A percentile compares a stretch with the other conserved stretches of the same genome.
phyloP scores from a whole-genome alignment of 805 yeast species.

The Saturnispora silvae region DNA sequence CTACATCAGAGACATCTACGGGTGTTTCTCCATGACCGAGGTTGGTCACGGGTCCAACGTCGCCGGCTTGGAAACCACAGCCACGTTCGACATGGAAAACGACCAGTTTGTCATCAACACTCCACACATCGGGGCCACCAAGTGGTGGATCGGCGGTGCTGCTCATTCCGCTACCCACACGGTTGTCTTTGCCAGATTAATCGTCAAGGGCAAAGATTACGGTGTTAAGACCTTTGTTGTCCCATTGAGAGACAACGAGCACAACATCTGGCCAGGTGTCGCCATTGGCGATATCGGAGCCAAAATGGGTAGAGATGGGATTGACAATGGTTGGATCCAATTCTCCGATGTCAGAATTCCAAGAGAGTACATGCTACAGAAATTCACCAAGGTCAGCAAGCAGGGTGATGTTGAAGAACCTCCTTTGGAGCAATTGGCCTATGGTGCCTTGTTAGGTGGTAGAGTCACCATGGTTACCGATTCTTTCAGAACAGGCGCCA shows the following conservation, averaged over 20 bases:
- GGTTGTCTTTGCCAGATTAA: conserved; percentile 73
- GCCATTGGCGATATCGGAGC: conserved; percentile 86
- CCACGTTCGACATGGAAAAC: conserved; percentile 54
- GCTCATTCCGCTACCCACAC: conserved; percentile 89
- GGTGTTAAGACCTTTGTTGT: conserved; percentile 92
- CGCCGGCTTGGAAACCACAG: conserved; percentile 88
- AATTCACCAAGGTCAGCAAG: conserved; percentile 59
- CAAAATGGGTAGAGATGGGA: conserved; percentile 93
- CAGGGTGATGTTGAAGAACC: conserved; percentile 67
- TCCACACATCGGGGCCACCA: conserved; percentile 86
- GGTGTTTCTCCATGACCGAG: conserved; percentile 92
- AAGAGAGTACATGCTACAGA: conserved; percentile 69
- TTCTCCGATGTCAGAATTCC: conserved; percentile 79
- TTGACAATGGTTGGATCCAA: conserved; percentile 96
- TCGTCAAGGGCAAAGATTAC: conserved; percentile 73
- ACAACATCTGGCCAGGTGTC: conserved; percentile 68
- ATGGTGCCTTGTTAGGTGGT: conserved; percentile 80
- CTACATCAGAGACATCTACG: conserved; percentile 53
- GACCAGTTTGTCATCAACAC: conserved; percentile 73
- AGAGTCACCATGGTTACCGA: conserved; percentile 86
- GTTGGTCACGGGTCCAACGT: conserved; percentile 91
- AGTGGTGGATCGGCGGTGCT: conserved; percentile 99
- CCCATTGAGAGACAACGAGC: conserved; percentile 70
- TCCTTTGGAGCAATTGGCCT: conserved; percentile 80
- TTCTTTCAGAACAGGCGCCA: conserved; percentile 69